A percentile compares a stretch with the other conserved stretches of the same genome.
phyloP scores from a whole-genome alignment of 164 flowering plant genomes.

The Magnolia changhungtana region DNA sequence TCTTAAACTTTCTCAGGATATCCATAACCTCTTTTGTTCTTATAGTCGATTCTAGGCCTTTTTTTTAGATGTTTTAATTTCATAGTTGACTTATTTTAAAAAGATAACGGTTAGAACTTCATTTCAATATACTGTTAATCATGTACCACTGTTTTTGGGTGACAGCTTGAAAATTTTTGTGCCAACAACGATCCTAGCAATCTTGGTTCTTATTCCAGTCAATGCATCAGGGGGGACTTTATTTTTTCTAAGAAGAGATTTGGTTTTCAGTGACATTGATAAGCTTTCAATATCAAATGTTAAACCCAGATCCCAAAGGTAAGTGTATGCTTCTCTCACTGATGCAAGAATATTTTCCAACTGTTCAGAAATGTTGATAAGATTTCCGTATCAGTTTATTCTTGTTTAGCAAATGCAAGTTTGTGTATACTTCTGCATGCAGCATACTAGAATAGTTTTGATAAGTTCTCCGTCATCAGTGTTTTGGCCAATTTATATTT shows the following conservation, averaged over 20 bases:
- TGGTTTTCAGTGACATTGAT: constrained; percentile 79
- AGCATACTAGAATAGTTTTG: constrained; percentile 1
- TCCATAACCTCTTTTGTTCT: neutral
- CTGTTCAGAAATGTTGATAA: too few relatives aligned
- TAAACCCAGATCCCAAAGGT: constrained; percentile 66
- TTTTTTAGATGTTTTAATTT: too few relatives aligned
- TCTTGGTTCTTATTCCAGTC: constrained; percentile 79
- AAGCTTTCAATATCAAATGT: constrained; percentile 97
- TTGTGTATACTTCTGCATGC: neutral
- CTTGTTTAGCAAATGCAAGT: neutral
- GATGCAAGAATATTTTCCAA: neutral
- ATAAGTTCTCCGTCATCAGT: neutral
- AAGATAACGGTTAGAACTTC: too few relatives aligned
- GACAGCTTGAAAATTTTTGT: constrained; percentile 82
- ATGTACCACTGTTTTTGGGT: neutral
- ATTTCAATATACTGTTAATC: too few relatives aligned
- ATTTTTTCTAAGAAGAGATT: constrained; percentile 54
- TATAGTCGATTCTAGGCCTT: neutral
- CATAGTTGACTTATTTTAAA: too few relatives aligned
- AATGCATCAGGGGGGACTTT: constrained; percentile 74
- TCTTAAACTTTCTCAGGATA: neutral
- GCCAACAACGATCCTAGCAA: constrained; percentile 68
- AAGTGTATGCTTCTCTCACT: constrained; percentile 16
- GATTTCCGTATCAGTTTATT: neutral
- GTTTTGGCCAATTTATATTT: neutral